Conservation (phyloP, 2,329 filamentous ascomycete species). For the Trichoderma cornu-damae region DNA sequence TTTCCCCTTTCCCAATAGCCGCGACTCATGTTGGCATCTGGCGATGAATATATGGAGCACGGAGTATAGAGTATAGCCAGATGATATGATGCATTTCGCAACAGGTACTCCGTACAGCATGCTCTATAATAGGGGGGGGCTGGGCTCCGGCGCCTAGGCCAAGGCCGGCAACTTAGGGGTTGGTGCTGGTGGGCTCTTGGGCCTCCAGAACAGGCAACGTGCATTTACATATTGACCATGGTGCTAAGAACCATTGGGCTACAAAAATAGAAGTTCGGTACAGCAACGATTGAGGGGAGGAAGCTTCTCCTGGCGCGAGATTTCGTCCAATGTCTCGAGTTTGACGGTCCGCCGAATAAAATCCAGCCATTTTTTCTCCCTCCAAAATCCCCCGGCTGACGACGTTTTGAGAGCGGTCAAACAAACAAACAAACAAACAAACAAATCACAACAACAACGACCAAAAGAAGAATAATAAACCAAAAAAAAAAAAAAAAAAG, state of each 20-base stretch:
- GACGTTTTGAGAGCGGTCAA: too few species aligned
- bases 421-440: too few species aligned
- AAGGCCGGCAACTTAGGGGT: conserved; percentile 7
- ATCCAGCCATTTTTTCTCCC: not conserved
- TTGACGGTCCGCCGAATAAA: not conserved
- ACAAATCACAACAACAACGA: too few species aligned
- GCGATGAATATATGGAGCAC: not conserved
- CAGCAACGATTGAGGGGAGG: conserved; percentile 10
- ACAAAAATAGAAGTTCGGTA: conserved; percentile 14
- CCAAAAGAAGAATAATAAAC: too few species aligned
- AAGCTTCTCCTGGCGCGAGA: conserved; percentile 8
- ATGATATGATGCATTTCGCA: conserved; percentile 1
- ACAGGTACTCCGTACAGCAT: not conserved
- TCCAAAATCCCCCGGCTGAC: not conserved
- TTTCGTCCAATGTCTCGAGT: conserved; percentile 12
- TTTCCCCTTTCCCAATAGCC: not conserved
- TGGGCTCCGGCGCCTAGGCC: conserved; percentile 11
- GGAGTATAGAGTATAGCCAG: not conserved
- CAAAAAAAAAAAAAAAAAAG: too few species aligned
- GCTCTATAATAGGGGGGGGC: conserved; percentile 4
- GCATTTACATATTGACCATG: conserved; percentile 2
- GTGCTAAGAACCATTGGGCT: not conserved
- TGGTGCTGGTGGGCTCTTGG: conserved; percentile 10
- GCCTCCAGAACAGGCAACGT: conserved; percentile 17
- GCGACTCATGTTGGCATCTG: not conserved